Conservation (phyloP, 2,329 filamentous ascomycete genomes). For the Neurospora crassa region DNA sequence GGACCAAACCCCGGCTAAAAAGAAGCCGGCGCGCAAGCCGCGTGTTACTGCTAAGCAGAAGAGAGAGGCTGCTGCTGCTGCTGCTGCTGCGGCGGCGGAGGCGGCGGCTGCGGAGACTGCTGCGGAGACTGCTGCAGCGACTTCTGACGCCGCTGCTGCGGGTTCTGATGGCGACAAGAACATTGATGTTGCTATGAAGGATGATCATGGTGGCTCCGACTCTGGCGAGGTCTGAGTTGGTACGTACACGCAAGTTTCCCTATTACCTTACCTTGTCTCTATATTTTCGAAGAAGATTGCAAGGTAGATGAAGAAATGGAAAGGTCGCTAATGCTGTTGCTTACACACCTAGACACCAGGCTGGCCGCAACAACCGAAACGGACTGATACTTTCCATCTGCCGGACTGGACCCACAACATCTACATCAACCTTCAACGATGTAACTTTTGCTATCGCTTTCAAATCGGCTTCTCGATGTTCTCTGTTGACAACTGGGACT, state of each 20-base stretch:
- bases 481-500: neutral
- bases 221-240: neutral
- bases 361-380: neutral
- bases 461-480: neutral
- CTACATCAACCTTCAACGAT: neutral
- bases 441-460: neutral
- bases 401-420: neutral
- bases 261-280: neutral
- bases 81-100: neutral
- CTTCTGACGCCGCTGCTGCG: neutral
- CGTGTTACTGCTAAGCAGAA: neutral
- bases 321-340: neutral
- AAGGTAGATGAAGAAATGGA: neutral
- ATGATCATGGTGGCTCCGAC: neutral
- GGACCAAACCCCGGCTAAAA: neutral
- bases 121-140: neutral
- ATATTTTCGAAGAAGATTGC: neutral
- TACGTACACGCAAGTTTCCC: neutral
- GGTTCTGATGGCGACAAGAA: neutral
- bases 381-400: too few species aligned
- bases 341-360: neutral
- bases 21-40: neutral
- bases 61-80: neutral
- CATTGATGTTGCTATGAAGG: neutral
- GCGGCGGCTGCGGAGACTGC: neutral